Conservation (phyloP, 2,329 filamentous ascomycete species). For the Dothidotthia symphoricarpi region DNA sequence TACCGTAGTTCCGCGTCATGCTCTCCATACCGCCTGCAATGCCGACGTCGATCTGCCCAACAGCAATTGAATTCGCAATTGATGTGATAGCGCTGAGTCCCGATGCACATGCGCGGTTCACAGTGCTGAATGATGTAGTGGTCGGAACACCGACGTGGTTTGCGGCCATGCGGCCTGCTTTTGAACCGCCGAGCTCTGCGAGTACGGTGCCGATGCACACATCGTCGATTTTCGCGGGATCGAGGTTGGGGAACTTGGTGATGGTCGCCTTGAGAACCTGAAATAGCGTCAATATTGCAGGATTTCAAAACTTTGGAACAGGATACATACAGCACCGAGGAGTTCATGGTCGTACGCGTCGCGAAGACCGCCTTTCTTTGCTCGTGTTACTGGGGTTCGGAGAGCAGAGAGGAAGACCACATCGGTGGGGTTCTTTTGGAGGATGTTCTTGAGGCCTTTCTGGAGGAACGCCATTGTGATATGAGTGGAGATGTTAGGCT, state of each 20-base stretch:
- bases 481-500: constrained; percentile 14
- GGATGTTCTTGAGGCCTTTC: constrained; percentile 70
- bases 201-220: constrained; percentile 86
- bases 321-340: constrained; percentile 57
- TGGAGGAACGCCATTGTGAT: constrained; percentile 46
- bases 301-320: too few species aligned
- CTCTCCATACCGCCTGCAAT: constrained; percentile 92
- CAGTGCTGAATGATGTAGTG: constrained; percentile 74
- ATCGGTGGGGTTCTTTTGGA: constrained; percentile 76
- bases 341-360: constrained; percentile 91
- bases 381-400: constrained; percentile 80
- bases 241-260: constrained; percentile 68
- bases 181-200: constrained; percentile 84
- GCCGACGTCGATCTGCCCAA: constrained; percentile 68
- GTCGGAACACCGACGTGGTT: constrained; percentile 77
- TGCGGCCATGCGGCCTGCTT: constrained; percentile 87
- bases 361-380: constrained; percentile 79
- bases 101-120: constrained; percentile 83
- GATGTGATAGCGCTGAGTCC: constrained; percentile 74
- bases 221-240: constrained; percentile 70
- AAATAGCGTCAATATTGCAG: constrained; percentile 3
- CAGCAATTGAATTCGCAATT: constrained; percentile 72
- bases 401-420: constrained; percentile 87
- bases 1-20: constrained; percentile 91
- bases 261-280: constrained; percentile 65